phyloP scores from a whole-genome alignment of 176 grass and related monocot species.

The Chloris gayana region DNA sequence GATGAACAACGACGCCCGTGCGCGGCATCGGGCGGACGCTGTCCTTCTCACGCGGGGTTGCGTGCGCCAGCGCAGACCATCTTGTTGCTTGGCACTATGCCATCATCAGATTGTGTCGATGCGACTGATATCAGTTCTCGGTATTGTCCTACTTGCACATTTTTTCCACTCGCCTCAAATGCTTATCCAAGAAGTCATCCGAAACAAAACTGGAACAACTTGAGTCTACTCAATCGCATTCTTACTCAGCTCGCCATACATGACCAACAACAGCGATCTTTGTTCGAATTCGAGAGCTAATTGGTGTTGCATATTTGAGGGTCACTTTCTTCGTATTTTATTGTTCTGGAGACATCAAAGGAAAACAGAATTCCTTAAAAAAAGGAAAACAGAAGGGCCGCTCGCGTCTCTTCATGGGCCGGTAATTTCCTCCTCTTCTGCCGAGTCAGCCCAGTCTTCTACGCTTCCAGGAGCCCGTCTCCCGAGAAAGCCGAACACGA shows the following conservation, averaged over 20 bases:
- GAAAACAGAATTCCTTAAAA: too few species aligned
- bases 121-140: neutral
- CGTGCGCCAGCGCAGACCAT: neutral
- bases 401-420: neutral
- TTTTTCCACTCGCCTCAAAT: neutral
- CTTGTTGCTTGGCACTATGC: too few species aligned
- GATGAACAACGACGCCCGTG: neutral
- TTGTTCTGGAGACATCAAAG: too few species aligned
- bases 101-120: too few species aligned
- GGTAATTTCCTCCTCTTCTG: neutral
- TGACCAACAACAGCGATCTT: too few species aligned
- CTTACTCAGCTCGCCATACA: too few species aligned
- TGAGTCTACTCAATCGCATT: too few species aligned
- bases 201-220: neutral
- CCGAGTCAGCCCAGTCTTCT: neutral
- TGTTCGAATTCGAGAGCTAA: too few species aligned
- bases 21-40: neutral
- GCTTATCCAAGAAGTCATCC: neutral
- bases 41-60: neutral
- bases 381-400: too few species aligned
- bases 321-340: too few species aligned
- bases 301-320: too few species aligned
- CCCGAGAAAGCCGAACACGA: neutral
- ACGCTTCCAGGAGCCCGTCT: neutral
- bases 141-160: neutral